A percentile compares a stretch with the other conserved stretches of the same genome.
These are phyloP conservation scores for Cladosporium velox DNA, from an alignment of 2,329 filamentous ascomycete species.

Conservation along the genomic window DNA sequence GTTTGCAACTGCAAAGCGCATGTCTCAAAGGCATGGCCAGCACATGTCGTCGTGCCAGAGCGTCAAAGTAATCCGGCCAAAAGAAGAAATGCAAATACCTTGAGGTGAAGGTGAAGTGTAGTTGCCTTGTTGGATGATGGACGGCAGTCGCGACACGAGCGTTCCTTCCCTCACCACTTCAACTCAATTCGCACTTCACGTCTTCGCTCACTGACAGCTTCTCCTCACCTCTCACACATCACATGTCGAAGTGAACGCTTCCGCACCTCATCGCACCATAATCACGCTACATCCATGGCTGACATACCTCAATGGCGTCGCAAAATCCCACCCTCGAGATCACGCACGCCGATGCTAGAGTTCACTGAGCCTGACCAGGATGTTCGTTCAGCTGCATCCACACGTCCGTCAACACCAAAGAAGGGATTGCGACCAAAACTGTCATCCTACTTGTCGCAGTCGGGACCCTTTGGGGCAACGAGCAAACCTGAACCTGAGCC, in stretches of 20 bases:
- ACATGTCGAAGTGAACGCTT: neutral
- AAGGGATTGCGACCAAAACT: slow-evolving; percentile 43
- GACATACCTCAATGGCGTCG: slow-evolving; percentile 41
- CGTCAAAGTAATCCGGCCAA: neutral
- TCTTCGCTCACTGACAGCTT: neutral
- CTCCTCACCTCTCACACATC: neutral
- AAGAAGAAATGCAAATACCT: neutral
- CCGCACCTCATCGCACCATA: neutral
- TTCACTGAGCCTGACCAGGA: slow-evolving; percentile 35
- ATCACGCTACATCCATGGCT: slow-evolving; percentile 28
- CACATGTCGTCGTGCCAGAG: neutral
- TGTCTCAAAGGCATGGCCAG: neutral
- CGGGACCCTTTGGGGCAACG: slow-evolving; percentile 24
- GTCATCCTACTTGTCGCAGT: slow-evolving; percentile 43
- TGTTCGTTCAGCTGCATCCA: slow-evolving; percentile 11
- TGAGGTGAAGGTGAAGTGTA: neutral
- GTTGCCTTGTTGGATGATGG: neutral
- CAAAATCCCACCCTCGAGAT: slow-evolving; percentile 37
- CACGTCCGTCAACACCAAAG: slow-evolving; percentile 36
- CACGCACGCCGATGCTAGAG: slow-evolving; percentile 35
- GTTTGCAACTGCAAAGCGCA: neutral
- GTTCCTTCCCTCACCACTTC: slow-evolving; percentile 14
- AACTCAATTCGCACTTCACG: slow-evolving; percentile 3
- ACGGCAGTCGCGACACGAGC: neutral
- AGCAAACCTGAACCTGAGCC: slow-evolving; percentile 23